These are phyloP conservation scores for Peronospora belbahrii DNA, from an alignment of 352 stramenopile species.

Conservation along the genomic window DNA sequence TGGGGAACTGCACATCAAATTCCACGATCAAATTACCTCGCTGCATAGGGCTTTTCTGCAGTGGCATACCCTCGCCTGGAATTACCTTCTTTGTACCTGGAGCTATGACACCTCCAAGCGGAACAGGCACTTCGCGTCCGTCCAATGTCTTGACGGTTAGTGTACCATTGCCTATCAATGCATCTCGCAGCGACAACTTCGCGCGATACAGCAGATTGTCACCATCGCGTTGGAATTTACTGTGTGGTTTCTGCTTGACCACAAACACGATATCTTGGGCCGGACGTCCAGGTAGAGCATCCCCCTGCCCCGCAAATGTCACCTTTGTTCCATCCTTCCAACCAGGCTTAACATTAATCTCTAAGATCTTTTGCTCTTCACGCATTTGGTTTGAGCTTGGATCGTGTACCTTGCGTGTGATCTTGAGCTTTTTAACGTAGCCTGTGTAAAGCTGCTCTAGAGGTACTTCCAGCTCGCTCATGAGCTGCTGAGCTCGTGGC, in stretches of 20 bases:
- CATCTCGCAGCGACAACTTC: constrained; percentile 93
- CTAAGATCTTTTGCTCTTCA: constrained; percentile 93
- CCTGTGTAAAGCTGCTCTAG: constrained; percentile 85
- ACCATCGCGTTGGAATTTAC: constrained; percentile 90
- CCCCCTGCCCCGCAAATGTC: constrained; percentile 91
- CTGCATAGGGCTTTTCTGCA: constrained; percentile 66
- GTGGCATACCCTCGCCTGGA: constrained; percentile 93
- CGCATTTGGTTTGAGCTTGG: constrained; percentile 76
- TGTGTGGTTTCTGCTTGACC: constrained; percentile 87
- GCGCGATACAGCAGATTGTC: constrained; percentile 93
- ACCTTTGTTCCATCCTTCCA: constrained; percentile 96
- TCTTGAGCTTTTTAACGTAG: constrained; percentile 90
- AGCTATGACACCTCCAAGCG: constrained; percentile 87
- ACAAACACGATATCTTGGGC: constrained; percentile 94
- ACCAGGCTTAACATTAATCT: constrained; percentile 92
- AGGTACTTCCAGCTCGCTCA: constrained; percentile 87
- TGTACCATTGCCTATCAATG: constrained; percentile 88
- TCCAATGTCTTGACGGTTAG: constrained; percentile 92
- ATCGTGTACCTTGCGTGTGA: constrained; percentile 89
- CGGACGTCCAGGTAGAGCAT: constrained; percentile 85
- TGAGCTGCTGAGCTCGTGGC: constrained; percentile 45
- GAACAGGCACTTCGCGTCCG: constrained; percentile 84
- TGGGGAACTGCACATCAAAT: constrained; percentile 96
- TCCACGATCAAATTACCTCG: constrained; percentile 94
- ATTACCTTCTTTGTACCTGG: constrained; percentile 90